Evolutionary conservation across 345 rosid genomes (phyloP), one percentile per base, ranked within the genome.

Genomic region (Salix caprea): DNA sequence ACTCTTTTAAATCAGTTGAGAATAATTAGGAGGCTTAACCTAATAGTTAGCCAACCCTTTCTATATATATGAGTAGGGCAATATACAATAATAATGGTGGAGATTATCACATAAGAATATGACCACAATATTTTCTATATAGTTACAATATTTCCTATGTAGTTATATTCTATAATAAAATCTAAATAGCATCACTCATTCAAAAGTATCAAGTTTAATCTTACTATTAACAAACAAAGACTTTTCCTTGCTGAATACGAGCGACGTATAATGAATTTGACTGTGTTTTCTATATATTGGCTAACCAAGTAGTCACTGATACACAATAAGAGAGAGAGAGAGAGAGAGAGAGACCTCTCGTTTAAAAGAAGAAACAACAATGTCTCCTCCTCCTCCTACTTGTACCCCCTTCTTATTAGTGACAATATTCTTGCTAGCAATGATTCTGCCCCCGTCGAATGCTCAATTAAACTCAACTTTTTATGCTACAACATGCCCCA

Each of bases 401-500:
- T 26, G 10, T 18, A 21, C 36, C 39, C 16, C 28, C 40, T 56
- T 19, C 36, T 37, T 54, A 26, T 4, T 15, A 16, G 36, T 69
- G 50, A 10, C 19, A 39, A 26, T 68, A 26, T 4, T 39, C 18
- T 24, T 76, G 42, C 19, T 54, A 37, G 72, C 39, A 2, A 52
- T 76, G 44, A 32, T 65, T 3, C 44, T 48, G 52, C 40, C 58
- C 39, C 78, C 1, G 23, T 76, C 67, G 18, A 48, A 75, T 19
- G 90, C 87, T 73, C 97, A 93, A 50, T 58, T 93, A 74, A 88
- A 39, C 67, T 28, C 92, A 4, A 84, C 89, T n/a, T 91, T 89
- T 75, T 91, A 91, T 74, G 79, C 77, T 3, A 74, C 69, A 0
- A 79, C 97, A 1, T 93, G 98, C 79, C 94, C 98, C 2, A 88